phyloP scores from a whole-genome alignment of 1,284 basidiomycete species.

The Marasmius oreades region DNA sequence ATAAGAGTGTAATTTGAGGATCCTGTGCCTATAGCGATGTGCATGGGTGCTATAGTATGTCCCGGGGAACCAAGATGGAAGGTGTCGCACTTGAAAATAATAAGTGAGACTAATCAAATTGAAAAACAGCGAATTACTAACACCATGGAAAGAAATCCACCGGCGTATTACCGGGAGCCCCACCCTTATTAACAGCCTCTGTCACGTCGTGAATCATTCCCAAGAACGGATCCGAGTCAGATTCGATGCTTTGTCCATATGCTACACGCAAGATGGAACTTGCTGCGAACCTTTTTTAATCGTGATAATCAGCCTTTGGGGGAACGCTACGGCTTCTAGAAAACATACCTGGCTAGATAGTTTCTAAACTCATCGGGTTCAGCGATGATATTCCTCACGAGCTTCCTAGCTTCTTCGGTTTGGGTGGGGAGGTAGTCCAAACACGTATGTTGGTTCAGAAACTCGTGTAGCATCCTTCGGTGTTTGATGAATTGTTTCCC shows the following conservation, averaged over 20 bases:
- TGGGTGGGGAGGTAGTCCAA: constrained; percentile 16
- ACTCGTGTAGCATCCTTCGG: constrained; percentile 17
- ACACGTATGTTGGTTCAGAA: constrained; percentile 14
- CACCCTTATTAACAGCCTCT: constrained; percentile 15
- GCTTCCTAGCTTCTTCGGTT: constrained; percentile 14
- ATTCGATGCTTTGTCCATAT: constrained; percentile 21
- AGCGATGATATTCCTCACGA: constrained; percentile 15
- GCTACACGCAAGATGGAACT: constrained; percentile 19
- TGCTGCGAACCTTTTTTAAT: constrained; percentile 17
- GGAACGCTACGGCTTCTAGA: too few species aligned
- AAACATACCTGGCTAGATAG: not conserved
- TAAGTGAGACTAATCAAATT: constrained; percentile 4
- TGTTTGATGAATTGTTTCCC: constrained; percentile 19
- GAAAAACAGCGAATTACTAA: constrained; percentile 1
- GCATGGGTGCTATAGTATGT: constrained; percentile 22
- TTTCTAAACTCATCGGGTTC: not conserved
- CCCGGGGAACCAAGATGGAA: constrained; percentile 25
- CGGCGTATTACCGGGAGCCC: constrained; percentile 19
- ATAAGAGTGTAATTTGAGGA: constrained; percentile 9
- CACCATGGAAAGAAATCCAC: constrained; percentile 22
- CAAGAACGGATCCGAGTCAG: constrained; percentile 21
- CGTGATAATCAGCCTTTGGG: not conserved
- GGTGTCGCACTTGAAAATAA: constrained; percentile 15
- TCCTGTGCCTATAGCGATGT: not conserved
- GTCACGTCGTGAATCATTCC: constrained; percentile 12